Conservation (phyloP, 1,284 basidiomycete genomes). For the Ustilago curta region DNA sequence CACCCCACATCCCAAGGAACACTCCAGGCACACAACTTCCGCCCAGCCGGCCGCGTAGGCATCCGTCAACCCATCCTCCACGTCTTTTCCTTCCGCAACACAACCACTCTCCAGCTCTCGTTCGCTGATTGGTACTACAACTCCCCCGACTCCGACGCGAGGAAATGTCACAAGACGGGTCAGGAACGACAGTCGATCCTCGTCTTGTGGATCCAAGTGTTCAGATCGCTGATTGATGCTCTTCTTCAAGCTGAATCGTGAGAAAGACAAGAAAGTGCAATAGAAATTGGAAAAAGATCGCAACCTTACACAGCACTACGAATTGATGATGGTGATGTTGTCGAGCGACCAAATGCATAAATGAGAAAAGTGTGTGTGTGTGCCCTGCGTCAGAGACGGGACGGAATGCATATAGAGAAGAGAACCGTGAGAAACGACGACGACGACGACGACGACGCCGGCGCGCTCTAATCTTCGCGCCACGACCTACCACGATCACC, state of each 20-base stretch:
- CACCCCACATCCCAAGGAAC: slow-evolving; percentile 8
- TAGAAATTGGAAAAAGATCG: background rate
- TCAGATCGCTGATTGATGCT: slow-evolving; percentile 17
- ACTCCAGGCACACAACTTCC: slow-evolving; percentile 13
- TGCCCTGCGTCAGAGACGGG: no score
- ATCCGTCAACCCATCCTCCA: slow-evolving; percentile 49
- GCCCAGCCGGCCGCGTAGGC: slow-evolving; percentile 24
- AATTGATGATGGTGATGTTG: no score
- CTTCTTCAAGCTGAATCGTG: slow-evolving; percentile 9
- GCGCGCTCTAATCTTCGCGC: slow-evolving; percentile 30
- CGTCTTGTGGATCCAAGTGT: slow-evolving; percentile 30
- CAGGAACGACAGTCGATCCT: slow-evolving; percentile 22
- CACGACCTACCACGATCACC: slow-evolving; percentile 51
- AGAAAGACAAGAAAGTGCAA: background rate
- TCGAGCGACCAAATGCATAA: no score
- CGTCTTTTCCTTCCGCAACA: slow-evolving; percentile 19
- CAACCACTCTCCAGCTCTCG: slow-evolving; percentile 27
- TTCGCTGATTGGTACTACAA: slow-evolving; percentile 44
- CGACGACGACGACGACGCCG: background rate
- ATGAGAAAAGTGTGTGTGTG: no score
- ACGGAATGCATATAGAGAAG: background rate
- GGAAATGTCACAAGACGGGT: background rate
- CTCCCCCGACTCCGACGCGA: background rate
- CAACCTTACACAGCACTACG: no score
- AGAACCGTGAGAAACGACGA: background rate